These are phyloP conservation scores for Fusarium beomiforme DNA, from an alignment of 2,329 filamentous ascomycete genomes.

Conservation along the genomic window DNA sequence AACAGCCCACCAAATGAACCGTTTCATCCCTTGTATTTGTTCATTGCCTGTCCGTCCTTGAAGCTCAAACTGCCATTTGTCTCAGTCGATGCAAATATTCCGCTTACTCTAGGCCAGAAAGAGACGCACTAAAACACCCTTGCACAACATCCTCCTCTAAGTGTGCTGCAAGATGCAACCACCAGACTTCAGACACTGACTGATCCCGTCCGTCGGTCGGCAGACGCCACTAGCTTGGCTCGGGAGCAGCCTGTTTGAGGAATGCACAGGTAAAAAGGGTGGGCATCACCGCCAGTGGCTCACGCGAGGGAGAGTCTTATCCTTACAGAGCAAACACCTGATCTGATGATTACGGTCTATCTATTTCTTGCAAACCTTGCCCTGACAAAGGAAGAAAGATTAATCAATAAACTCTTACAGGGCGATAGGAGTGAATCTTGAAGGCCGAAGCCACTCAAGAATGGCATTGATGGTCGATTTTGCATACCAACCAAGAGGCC, in stretches of 20 bases:
- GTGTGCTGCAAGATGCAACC: constrained; percentile 2
- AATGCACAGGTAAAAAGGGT: constrained; percentile 31
- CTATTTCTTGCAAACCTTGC: neutral
- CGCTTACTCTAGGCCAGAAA: neutral
- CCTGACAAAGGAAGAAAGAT: neutral
- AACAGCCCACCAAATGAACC: constrained; percentile 6
- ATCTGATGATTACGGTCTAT: neutral
- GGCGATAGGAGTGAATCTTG: neutral
- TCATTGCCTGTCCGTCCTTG: neutral
- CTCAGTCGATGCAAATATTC: constrained; percentile 26
- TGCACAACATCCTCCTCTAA: constrained; percentile 24
- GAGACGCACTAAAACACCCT: constrained; percentile 14
- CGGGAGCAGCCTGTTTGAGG: constrained; percentile 42
- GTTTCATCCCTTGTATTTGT: constrained; percentile 23
- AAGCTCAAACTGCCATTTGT: constrained; percentile 27
- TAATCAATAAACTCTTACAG: constrained; percentile 11
- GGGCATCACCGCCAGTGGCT: constrained; percentile 12
- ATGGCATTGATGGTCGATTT: constrained; percentile 17
- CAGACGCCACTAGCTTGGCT: constrained; percentile 36
- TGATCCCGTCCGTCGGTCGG: constrained; percentile 20
- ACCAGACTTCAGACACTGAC: constrained; percentile 1
- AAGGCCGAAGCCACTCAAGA: neutral
- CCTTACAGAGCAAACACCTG: neutral
- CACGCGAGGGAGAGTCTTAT: constrained; percentile 14
- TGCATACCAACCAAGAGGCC: constrained; percentile 19